Base-by-base conservation (phyloP, 2,329 filamentous ascomycete genomes). In the Exophiala phaeomuriformis region DNA sequence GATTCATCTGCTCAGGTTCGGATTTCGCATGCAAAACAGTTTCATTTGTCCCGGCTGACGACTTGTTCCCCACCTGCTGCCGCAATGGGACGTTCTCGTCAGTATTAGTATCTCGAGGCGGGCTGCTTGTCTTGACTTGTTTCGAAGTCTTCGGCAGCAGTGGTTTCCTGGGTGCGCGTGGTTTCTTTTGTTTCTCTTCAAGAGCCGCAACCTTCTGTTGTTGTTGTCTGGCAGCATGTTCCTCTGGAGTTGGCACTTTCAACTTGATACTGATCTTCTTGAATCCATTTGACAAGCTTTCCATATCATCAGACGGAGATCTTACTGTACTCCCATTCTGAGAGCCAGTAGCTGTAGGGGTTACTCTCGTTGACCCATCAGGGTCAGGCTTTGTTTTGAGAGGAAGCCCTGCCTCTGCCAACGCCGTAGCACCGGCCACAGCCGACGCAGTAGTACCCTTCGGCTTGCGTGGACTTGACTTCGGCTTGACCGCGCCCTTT, bases 221-320 rank as follows among this genome's bases (percentile, higher is more conserved):
- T 53, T 69, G 71, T 44, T 70, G 69, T 39, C 72, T 70, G 5
- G 71, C 72, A 30, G 80, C 77, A 55, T 82, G 72, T 62, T 82
- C 79, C 62, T 82, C 79, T 27, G 74, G 74, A 0, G 77, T 72
- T 0, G 78, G 78, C 48, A 83, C 70, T 57, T 80, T 82, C 45
- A 84, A 64, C 27, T 79, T 82, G 51, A 84, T 77, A 49, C 66
- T 72, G 56, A 74, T 65, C 30, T 76, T 77, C 63, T 78, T 78
- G 56, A 83, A 65, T 3, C 77, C 77, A 2, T 73, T 71, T 1
- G 77, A 71, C 29, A 82, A 65, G 12, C 68, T 69, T 42, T 82
- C 78, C 42, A 82, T 64, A 32, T 75, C 71, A 35, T 65, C 52
- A 2, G 58, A 43, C n/a, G n/a, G n/a, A n/a, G n/a, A n/a, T n/a